Percentiles rank a stretch among this genome's conserved stretches.
phyloP scores from a whole-genome alignment of 495 filamentous ascomycete species.

The Haplographium delicatum region DNA sequence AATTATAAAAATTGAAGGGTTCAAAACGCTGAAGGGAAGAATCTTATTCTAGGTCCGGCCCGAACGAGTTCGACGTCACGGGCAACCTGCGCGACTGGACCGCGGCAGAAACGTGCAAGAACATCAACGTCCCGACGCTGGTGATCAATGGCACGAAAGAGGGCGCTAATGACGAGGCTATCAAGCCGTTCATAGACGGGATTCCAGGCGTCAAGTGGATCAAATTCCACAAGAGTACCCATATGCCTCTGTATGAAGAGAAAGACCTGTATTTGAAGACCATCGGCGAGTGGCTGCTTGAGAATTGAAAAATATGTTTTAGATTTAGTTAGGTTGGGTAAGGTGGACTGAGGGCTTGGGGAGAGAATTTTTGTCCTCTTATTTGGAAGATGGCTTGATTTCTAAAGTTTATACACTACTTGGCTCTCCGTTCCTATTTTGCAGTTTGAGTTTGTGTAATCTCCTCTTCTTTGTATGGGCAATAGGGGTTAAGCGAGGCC shows the following conservation, averaged over 20 bases:
- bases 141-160: constrained; percentile 48
- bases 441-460: too few relatives aligned
- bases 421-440: too few relatives aligned
- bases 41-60: constrained; percentile 32
- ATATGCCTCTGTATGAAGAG: constrained; percentile 41
- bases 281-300: constrained; percentile 14
- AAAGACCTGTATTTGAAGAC: constrained; percentile 31
- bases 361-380: too few relatives aligned
- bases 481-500: too few relatives aligned
- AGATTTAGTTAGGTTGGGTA: too few relatives aligned
- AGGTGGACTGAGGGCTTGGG: too few relatives aligned
- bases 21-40: not conserved
- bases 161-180: constrained; percentile 39
- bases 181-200: constrained; percentile 38
- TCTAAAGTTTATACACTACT: too few relatives aligned
- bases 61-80: constrained; percentile 39
- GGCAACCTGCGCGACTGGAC: constrained; percentile 42
- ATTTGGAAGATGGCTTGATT: too few relatives aligned
- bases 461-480: too few relatives aligned
- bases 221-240: constrained; percentile 35
- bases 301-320: not conserved
- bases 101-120: constrained; percentile 24
- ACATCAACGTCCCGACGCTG: constrained; percentile 38
- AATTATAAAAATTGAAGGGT: not conserved
- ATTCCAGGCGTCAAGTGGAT: constrained; percentile 46